A percentile compares a stretch with the other conserved stretches of the same genome.
Conservation (phyloP, 2,329 filamentous ascomycete species). For the Ambrosiella xylebori region DNA sequence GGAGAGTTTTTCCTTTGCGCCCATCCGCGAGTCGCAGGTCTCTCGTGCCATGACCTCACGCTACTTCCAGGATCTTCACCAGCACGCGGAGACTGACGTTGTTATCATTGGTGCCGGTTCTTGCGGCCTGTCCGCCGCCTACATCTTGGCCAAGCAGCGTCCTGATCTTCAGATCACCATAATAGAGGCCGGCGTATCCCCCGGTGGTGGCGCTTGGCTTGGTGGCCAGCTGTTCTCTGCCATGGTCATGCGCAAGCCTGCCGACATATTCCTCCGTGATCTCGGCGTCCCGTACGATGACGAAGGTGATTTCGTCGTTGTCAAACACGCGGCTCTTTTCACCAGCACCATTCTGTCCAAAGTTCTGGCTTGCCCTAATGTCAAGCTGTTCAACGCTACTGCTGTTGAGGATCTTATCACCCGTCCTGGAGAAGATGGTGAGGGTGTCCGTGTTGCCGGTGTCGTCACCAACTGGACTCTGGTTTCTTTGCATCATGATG, state of each 20-base stretch:
- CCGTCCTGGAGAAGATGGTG: slow-evolving; percentile 36
- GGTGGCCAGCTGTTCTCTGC: slow-evolving; percentile 88
- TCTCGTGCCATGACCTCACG: slow-evolving; percentile 84
- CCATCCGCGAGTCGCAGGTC: slow-evolving; percentile 83
- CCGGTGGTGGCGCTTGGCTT: slow-evolving; percentile 80
- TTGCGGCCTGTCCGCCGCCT: slow-evolving; percentile 72
- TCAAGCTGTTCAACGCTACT: slow-evolving; percentile 94
- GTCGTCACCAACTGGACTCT: slow-evolving; percentile 95
- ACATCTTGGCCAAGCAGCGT: slow-evolving; percentile 64
- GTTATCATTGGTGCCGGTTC: slow-evolving; percentile 86
- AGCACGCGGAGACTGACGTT: slow-evolving; percentile 80
- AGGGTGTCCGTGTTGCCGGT: slow-evolving; percentile 55
- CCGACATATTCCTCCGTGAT: slow-evolving; percentile 67
- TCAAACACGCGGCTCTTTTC: slow-evolving; percentile 87
- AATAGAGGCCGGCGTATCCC: slow-evolving; percentile 73
- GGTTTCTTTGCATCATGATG: slow-evolving; percentile 71
- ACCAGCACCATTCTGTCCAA: slow-evolving; percentile 73
- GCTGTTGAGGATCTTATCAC: slow-evolving; percentile 87
- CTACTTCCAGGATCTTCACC: slow-evolving; percentile 82
- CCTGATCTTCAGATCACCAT: slow-evolving; percentile 86
- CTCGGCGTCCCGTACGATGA: slow-evolving; percentile 75
- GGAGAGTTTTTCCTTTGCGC: slow-evolving; percentile 65
- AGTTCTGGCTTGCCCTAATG: slow-evolving; percentile 70
- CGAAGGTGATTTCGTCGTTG: slow-evolving; percentile 74
- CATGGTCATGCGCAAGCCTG: slow-evolving; percentile 90